These are phyloP conservation scores for Phytopythium cucurbitacearum DNA, from an alignment of 352 stramenopile genomes.

Conservation along the genomic window DNA sequence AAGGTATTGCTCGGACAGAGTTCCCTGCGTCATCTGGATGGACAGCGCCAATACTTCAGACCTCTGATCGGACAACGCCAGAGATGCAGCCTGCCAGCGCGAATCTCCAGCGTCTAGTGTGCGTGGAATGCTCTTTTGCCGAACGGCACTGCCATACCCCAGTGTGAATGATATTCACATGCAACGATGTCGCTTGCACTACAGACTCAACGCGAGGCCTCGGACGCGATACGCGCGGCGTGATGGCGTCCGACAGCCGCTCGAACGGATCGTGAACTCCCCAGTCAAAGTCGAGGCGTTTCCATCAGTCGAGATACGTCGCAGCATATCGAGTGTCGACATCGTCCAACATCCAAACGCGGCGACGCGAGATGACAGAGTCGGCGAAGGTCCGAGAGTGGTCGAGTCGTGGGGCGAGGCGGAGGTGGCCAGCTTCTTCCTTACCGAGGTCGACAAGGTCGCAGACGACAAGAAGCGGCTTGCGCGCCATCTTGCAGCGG, in stretches of 20 bases:
- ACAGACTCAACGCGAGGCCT: conserved; percentile 13
- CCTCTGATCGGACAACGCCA: too few species aligned
- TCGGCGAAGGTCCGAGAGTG: not conserved
- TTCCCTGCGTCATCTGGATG: conserved; percentile 6
- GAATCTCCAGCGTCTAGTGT: conserved; percentile 10
- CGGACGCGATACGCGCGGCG: conserved; percentile 31
- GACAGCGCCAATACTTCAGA: not conserved
- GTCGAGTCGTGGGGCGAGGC: conserved; percentile 23
- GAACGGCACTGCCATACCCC: too few species aligned
- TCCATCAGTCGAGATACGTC: too few species aligned
- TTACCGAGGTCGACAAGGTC: conserved; percentile 58
- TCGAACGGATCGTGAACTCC: too few species aligned
- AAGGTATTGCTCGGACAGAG: not conserved
- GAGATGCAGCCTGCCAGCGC: too few species aligned
- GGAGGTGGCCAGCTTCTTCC: conserved; percentile 59
- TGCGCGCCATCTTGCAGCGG: conserved; percentile 32
- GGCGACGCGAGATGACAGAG: not conserved
- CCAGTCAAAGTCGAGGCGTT: too few species aligned
- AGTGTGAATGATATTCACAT: too few species aligned
- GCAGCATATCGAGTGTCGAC: conserved; percentile 1
- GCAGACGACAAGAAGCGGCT: conserved; percentile 19
- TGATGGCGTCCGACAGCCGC: conserved; percentile 9
- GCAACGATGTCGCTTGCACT: too few species aligned
- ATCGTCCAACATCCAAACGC: conserved; percentile 3
- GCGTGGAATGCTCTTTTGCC: too few species aligned